Base-by-base conservation (phyloP, 2,329 filamentous ascomycete genomes). In the Colletotrichum destructivum region DNA sequence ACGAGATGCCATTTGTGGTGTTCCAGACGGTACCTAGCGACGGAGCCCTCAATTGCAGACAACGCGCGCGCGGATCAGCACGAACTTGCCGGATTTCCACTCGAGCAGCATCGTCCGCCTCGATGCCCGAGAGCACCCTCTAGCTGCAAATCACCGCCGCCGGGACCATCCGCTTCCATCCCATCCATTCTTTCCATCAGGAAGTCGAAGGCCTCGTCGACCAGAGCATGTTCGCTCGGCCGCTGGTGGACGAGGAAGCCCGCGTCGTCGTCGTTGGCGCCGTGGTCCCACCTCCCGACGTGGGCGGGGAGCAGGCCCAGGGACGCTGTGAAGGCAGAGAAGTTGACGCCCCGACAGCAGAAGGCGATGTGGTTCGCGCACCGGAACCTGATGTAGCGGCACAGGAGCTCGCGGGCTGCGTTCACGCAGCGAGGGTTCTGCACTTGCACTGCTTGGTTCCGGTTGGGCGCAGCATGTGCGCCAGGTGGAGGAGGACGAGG, bases 181-280 rank as follows among this genome's bases (percentile, higher is more conserved):
- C 26, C 26, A 26, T 26, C 26, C 26, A 26, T 26, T 26, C 26
- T 4, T 3, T 74, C 72, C 11, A 79, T 74, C 77, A 85, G 82
- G 11, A 75, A 78, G 40, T 80, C 77, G 4, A 81, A 75, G 3
- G 76, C 75, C 23, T 80, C 75, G 26, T 84, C 81, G 6, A 85
- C 76, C 71, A 81, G 78, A 1, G 77, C 82, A 8, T 82, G 79
- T 72, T 86, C 84, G 57, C 78, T 75, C 1, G 77, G 68, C 4
- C 78, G 77, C 66, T 85, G 83, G 69, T 85, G 82, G 7, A 77
- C 78, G 0, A 85, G 77, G 18, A 81, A 69, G 69, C 81, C 79
- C 23, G 75, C 75, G 5, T 59, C 59, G 4, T 69, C 57, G 26
- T 26, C 26, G 26, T 26, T 26, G 2, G 38, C 8, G 1, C 23